Base-by-base conservation (phyloP, 495 filamentous ascomycete species). In the Collariella sp. region DNA sequence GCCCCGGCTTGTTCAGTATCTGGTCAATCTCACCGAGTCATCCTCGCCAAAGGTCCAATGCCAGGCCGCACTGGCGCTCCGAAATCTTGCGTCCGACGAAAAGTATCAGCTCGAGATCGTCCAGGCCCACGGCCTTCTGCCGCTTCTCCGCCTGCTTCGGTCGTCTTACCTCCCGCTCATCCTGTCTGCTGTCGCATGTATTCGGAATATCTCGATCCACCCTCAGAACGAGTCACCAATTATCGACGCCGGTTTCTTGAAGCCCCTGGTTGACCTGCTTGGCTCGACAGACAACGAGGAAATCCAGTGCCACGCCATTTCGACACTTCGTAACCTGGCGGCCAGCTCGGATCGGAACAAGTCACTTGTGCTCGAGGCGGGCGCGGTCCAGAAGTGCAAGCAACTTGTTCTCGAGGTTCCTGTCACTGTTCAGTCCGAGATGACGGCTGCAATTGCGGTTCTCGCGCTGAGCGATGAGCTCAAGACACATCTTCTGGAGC, bases 151-250 rank as follows among this genome's bases (percentile, higher is more conserved):
- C 49, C 83, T 98, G 3, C 79, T 98, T 9, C 87, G 96, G 71
- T 96, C 91, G 3, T 88, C 89, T 15, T 97, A 97, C 63, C 81
- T 96, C 12, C 93, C 93, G 15, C 81, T 98, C 29, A 97, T 96
- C 29, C 83, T 98, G 34, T 97, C 94, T 18, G 93, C 93, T 36
- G 93, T 98, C 60, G 93, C 93, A 19, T 98, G 93, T 65, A 97
- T 98, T 60, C 87, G 93, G 54, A 98, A 98, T 65, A 98, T 98
- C 63, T 96, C 91, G 41, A 98, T 98, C 60, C 93, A 98, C 63
- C 93, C 93, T n/a, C 73, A 89, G 50, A 98, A 98, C 69, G 93
- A 98, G 71, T 96, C 90, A n/a, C 94, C 93, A 0, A 97, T 98
- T 53, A 98, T 98, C 55, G 94, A 98, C 62, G 93, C 93, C 11